Evolutionary conservation across 2,329 filamentous ascomycete species (phyloP).

Genomic region (Sporothrix phasma): DNA sequence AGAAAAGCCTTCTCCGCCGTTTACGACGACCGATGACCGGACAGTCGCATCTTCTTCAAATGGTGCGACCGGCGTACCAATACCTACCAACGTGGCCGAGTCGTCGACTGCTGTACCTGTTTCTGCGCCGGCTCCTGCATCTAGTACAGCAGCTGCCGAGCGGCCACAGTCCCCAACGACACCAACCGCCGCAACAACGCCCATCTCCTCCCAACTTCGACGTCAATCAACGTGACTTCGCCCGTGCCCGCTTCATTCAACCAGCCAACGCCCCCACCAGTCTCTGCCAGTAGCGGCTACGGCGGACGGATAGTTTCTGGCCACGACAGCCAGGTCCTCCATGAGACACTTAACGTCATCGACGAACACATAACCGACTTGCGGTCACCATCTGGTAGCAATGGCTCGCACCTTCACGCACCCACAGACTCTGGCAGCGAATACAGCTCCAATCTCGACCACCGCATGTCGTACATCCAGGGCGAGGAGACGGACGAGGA

Average conservation of each 20-base stretch:
- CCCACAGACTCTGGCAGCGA: constrained; percentile 77
- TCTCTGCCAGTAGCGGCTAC: constrained; percentile 27
- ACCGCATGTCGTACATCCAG: constrained; percentile 80
- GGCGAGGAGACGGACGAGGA: constrained; percentile 95
- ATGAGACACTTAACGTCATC: constrained; percentile 90
- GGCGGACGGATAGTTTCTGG: constrained; percentile 27
- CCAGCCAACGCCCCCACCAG: constrained; percentile 12
- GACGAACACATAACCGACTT: constrained; percentile 94
- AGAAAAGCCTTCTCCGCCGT: neutral
- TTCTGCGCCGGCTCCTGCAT: neutral
- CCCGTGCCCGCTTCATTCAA: constrained; percentile 16
- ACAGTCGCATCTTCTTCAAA: constrained; percentile 21
- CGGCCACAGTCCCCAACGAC: constrained; percentile 22
- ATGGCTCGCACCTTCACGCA: constrained; percentile 40
- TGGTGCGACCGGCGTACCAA: constrained; percentile 15
- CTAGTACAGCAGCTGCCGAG: constrained; percentile 10
- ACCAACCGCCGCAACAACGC: constrained; percentile 22
- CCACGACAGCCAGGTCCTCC: constrained; percentile 69
- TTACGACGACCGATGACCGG: constrained; percentile 18
- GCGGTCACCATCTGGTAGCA: constrained; percentile 40
- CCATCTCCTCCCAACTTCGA: constrained; percentile 13
- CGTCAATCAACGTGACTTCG: neutral
- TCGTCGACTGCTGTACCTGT: constrained; percentile 17
- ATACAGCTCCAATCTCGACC: constrained; percentile 70
- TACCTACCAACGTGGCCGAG: constrained; percentile 18